These are phyloP conservation scores for Penicillium aurantiogriseum DNA, from an alignment of 2,329 filamentous ascomycete genomes.

Conservation along the genomic window DNA sequence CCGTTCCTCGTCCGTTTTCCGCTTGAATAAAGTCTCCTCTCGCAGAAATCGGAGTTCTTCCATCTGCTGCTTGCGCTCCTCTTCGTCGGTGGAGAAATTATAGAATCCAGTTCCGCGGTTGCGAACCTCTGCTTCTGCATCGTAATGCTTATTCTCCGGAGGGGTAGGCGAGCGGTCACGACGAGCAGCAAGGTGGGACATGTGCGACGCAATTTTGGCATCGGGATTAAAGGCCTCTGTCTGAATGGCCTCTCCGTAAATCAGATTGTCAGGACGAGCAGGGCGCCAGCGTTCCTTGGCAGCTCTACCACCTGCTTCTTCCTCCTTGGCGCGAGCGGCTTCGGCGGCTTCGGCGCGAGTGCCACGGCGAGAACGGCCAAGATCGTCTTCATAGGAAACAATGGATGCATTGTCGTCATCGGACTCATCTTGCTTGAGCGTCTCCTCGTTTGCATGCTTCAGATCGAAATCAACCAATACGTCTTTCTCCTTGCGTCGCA, in stretches of 20 bases:
- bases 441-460: constrained; percentile 79
- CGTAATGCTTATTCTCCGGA: constrained; percentile 78
- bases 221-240: constrained; percentile 77
- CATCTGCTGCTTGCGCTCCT: constrained; percentile 70
- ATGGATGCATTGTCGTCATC: constrained; percentile 57
- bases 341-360: constrained; percentile 67
- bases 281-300: constrained; percentile 37
- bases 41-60: constrained; percentile 65
- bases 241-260: constrained; percentile 85
- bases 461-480: constrained; percentile 87
- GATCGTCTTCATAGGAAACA: constrained; percentile 90
- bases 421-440: constrained; percentile 30
- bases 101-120: constrained; percentile 91
- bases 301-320: constrained; percentile 20
- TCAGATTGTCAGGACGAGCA: constrained; percentile 65
- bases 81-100: constrained; percentile 77
- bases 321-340: constrained; percentile 55
- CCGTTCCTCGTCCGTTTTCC: constrained; percentile 56
- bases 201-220: constrained; percentile 61
- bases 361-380: constrained; percentile 75
- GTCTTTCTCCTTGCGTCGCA: constrained; percentile 53
- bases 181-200: constrained; percentile 75
- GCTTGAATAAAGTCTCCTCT: constrained; percentile 64
- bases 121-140: constrained; percentile 77
- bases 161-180: constrained; percentile 78